These are phyloP conservation scores for Syzygium aqueum DNA, from an alignment of 345 rosid genomes.

Conservation along the genomic window DNA sequence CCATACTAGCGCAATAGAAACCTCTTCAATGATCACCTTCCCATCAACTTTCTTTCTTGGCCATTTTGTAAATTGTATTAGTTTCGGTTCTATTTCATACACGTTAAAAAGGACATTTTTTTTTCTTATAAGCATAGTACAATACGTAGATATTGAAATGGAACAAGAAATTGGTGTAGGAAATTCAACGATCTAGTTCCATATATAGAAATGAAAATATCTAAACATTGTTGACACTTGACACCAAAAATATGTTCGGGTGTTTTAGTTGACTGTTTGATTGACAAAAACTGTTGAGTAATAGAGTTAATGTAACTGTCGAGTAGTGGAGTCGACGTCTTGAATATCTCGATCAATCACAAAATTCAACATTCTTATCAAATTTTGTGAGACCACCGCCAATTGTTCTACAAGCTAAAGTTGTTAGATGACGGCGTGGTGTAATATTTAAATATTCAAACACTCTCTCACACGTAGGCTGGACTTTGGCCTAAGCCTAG, in stretches of 20 bases:
- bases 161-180: not conserved
- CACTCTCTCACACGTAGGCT: too few relatives aligned
- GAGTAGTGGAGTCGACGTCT: not conserved
- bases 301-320: not conserved
- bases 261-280: not conserved
- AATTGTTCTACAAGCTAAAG: too few relatives aligned
- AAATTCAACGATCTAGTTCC: not conserved
- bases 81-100: not conserved
- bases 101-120: not conserved
- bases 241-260: not conserved
- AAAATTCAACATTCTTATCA: not conserved
- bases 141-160: not conserved
- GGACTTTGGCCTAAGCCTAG: too few relatives aligned
- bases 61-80: not conserved
- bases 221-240: not conserved
- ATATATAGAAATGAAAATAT: not conserved
- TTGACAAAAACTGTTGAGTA: accelerated
- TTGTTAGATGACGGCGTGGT: too few relatives aligned
- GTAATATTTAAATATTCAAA: too few relatives aligned
- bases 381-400: too few relatives aligned
- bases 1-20: not conserved
- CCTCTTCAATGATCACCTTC: not conserved
- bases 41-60: not conserved
- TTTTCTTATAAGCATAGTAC: not conserved
- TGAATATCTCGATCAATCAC: not conserved